Conservation (phyloP, 192 early-diverging fungal genomes). For the Linnemannia exigua region DNA sequence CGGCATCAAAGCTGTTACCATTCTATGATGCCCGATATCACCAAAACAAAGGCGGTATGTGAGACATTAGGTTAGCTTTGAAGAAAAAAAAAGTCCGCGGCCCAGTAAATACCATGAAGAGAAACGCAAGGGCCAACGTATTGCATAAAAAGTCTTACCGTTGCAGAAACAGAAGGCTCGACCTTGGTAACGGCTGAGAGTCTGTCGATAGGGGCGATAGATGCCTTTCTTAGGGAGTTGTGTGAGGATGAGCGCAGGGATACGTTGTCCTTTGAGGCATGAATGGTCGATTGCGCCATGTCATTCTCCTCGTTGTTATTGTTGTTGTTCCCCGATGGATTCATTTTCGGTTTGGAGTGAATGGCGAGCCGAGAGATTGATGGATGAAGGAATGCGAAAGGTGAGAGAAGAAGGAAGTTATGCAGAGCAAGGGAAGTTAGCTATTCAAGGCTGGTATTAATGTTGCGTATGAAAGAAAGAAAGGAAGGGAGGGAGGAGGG, state of each 20-base stretch:
- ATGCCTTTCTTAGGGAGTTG: slow-evolving; percentile 6
- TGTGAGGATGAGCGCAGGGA: slow-evolving; percentile 3
- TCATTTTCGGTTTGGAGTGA: not conserved
- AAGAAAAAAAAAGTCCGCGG: not conserved
- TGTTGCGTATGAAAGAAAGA: not conserved
- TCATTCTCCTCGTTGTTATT: not conserved
- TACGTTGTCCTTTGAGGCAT: not conserved
- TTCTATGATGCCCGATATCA: not conserved
- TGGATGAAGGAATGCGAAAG: not conserved
- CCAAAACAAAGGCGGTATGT: not conserved
- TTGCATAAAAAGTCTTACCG: slow-evolving; percentile 10
- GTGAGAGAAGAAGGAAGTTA: not conserved
- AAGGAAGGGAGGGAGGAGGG: not conserved
- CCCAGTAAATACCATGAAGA: not conserved
- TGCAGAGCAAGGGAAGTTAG: not conserved
- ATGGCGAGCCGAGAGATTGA: not conserved
- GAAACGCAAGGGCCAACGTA: not conserved
- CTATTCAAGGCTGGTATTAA: not conserved
- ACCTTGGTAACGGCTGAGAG: slow-evolving; percentile 8
- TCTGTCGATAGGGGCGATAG: not conserved
- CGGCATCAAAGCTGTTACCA: slow-evolving; percentile 8
- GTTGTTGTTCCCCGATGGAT: not conserved
- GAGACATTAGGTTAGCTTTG: not conserved
- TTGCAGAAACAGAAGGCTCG: slow-evolving; percentile 20
- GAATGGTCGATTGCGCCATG: not conserved